phyloP scores from a whole-genome alignment of 2,329 filamentous ascomycete genomes.

The Trichophyton verrucosum region DNA sequence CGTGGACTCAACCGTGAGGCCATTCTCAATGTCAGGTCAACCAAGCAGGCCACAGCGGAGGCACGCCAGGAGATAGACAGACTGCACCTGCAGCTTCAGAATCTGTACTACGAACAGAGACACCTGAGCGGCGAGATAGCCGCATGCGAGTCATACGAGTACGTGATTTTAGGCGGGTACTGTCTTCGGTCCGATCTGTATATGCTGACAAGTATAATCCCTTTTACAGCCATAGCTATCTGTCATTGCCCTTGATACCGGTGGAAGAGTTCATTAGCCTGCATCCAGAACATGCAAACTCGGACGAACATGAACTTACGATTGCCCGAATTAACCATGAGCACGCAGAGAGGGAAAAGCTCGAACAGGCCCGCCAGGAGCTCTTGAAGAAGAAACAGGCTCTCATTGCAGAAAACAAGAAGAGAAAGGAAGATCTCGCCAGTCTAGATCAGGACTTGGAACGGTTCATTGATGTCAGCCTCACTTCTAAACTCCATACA shows the following conservation, averaged over 20 bases:
- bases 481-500: neutral
- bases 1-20: conserved; percentile 74
- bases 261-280: conserved; percentile 66
- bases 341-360: conserved; percentile 64
- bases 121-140: conserved; percentile 82
- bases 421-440: conserved; percentile 81
- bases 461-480: conserved; percentile 73
- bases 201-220: conserved; percentile 5
- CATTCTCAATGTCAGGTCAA: conserved; percentile 67
- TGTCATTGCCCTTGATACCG: conserved; percentile 70
- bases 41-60: conserved; percentile 75
- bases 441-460: conserved; percentile 86
- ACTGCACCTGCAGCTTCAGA: conserved; percentile 84
- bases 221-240: conserved; percentile 63
- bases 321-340: conserved; percentile 86
- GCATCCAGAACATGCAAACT: conserved; percentile 61
- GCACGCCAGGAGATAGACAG: conserved; percentile 82
- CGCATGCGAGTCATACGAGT: conserved; percentile 88
- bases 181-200: neutral
- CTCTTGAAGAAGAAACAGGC: conserved; percentile 60
- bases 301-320: conserved; percentile 71
- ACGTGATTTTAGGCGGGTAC: conserved; percentile 23
- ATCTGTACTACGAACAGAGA: conserved; percentile 89
- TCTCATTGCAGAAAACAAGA: conserved; percentile 68
- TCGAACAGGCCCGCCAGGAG: conserved; percentile 74